phyloP scores from a whole-genome alignment of 495 filamentous ascomycete species.

The Penicillium cosmopolitanum region DNA sequence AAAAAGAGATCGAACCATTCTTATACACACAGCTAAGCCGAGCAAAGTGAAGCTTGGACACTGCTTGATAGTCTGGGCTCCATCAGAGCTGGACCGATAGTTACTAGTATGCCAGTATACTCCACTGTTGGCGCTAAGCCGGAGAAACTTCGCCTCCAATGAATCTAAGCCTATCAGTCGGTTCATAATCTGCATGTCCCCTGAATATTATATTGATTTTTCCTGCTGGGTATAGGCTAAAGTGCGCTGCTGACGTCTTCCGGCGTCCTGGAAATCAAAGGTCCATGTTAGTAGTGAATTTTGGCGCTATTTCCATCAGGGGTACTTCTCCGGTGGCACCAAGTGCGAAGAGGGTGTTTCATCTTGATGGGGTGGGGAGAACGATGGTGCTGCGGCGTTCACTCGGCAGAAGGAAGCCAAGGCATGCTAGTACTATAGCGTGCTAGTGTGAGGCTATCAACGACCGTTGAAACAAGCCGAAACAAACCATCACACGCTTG shows the following conservation, averaged over 20 bases:
- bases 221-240: neutral
- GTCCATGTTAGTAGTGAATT: no score
- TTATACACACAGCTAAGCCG: neutral
- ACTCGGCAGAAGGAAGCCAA: neutral
- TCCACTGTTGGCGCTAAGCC: neutral
- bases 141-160: neutral
- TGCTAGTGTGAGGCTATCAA: neutral
- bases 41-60: neutral
- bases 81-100: neutral
- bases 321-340: conserved; percentile 15
- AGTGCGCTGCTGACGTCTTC: neutral
- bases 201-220: neutral
- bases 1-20: conserved; percentile 1
- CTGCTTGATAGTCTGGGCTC: conserved; percentile 3
- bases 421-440: neutral
- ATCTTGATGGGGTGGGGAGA: conserved; percentile 20
- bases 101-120: neutral
- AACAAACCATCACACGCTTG: conserved; percentile 7
- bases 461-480: neutral
- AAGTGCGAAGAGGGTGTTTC: conserved; percentile 26
- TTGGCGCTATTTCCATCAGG: conserved; percentile 1
- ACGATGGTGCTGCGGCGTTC: conserved; percentile 19
- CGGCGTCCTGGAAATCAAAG: conserved; percentile 1
- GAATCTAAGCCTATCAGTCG: neutral
- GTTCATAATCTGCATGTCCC: neutral